These are phyloP conservation scores for Zelonia costaricensis DNA, from an alignment of 208 protist genomes.

Conservation along the genomic window DNA sequence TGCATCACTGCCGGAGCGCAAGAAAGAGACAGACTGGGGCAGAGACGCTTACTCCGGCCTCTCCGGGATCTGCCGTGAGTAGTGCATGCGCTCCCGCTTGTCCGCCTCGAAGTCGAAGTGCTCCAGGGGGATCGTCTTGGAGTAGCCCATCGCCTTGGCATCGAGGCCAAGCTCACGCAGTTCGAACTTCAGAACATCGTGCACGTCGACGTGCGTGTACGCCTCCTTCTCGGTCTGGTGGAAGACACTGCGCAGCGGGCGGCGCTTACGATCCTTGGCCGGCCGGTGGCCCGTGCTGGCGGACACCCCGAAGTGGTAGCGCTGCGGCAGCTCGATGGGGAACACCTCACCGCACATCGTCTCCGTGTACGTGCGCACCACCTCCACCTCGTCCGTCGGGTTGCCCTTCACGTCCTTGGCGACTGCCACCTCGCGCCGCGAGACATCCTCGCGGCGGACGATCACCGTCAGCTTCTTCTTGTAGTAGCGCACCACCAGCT, in stretches of 20 bases:
- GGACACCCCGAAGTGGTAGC: constrained; percentile 81
- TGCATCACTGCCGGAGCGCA: too few species aligned
- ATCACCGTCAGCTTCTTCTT: constrained; percentile 58
- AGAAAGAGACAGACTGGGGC: background rate
- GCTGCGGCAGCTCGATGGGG: constrained; percentile 52
- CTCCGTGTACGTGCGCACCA: constrained; percentile 57
- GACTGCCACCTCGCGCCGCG: constrained; percentile 19
- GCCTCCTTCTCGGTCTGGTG: constrained; percentile 28
- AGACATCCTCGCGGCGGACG: constrained; percentile 48
- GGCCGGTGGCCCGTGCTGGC: constrained; percentile 65
- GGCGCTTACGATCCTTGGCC: constrained; percentile 19
- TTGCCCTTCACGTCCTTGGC: constrained; percentile 15
- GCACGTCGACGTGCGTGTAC: constrained; percentile 72
- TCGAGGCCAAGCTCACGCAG: constrained; percentile 73
- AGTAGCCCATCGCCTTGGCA: constrained; percentile 74
- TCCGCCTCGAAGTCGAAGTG: constrained; percentile 78
- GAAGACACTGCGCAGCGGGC: constrained; percentile 26
- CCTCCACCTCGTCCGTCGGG: constrained; percentile 31
- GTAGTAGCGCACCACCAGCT: constrained; percentile 81
- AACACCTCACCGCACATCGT: constrained; percentile 79
- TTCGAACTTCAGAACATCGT: constrained; percentile 71
- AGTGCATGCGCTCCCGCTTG: constrained; percentile 61
- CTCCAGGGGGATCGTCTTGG: constrained; percentile 73
- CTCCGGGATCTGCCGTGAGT: constrained; percentile 68
- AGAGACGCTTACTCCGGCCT: constrained; percentile 36